These are phyloP conservation scores for Neurospora sp. DNA, from an alignment of 495 filamentous ascomycete genomes.

Conservation along the genomic window DNA sequence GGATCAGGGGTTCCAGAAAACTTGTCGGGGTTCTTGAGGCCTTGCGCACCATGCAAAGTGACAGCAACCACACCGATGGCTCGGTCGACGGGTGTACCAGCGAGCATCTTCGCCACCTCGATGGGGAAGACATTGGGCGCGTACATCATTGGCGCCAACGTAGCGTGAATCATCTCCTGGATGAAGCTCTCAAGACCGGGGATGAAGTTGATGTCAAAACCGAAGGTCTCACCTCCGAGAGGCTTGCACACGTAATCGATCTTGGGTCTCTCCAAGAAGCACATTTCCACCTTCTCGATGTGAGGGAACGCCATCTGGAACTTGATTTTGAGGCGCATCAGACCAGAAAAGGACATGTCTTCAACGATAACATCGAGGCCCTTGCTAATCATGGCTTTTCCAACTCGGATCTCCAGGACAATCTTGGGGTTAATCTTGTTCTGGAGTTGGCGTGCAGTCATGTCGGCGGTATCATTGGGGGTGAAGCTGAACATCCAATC, in stretches of 20 bases:
- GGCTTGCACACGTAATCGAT: conserved; percentile 98
- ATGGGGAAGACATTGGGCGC: conserved; percentile 95
- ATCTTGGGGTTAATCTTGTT: conserved; percentile 97
- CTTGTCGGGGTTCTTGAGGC: conserved; percentile 89
- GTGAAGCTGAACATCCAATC: conserved; percentile 99
- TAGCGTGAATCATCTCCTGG: conserved; percentile 88
- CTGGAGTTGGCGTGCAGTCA: conserved; percentile 82
- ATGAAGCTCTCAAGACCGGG: conserved; percentile 90
- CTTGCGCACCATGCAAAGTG: conserved; percentile 80
- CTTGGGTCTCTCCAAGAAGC: conserved; percentile 60
- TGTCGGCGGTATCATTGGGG: conserved; percentile 82
- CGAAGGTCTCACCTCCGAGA: conserved; percentile 85
- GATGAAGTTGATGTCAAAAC: conserved; percentile 98
- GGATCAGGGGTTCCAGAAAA: conserved; percentile 91
- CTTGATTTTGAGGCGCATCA: conserved; percentile 96
- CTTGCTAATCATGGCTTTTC: conserved; percentile 91
- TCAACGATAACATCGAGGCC: conserved; percentile 96
- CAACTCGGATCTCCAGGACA: conserved; percentile 82
- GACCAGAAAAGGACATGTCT: conserved; percentile 86
- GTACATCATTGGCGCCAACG: conserved; percentile 93
- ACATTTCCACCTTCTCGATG: conserved; percentile 84
- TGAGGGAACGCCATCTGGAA: conserved; percentile 93
- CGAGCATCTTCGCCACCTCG: conserved; percentile 96
- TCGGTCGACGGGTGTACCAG: conserved; percentile 88
- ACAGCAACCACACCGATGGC: conserved; percentile 90